Conservation (phyloP, 2,329 filamentous ascomycete species). For the Rutstroemia sp. region DNA sequence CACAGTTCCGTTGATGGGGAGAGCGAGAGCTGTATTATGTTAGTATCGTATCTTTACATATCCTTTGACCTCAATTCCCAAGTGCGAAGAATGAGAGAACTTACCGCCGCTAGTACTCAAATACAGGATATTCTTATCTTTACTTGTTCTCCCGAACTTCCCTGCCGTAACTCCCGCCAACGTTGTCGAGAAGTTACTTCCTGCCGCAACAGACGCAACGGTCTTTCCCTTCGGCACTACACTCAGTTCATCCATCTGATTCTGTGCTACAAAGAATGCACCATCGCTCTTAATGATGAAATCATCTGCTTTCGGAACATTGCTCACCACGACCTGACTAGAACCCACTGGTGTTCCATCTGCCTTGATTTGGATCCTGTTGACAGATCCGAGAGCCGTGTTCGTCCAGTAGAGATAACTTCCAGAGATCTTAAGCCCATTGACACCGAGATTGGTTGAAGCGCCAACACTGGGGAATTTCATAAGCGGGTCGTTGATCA, state of each 20-base stretch:
- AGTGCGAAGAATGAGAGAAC: neutral
- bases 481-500: conserved; percentile 23
- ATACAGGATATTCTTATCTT: conserved; percentile 12
- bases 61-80: neutral
- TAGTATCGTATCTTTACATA: neutral
- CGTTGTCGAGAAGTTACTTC: conserved; percentile 7
- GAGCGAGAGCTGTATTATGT: neutral
- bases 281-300: conserved; percentile 14
- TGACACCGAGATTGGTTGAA: conserved; percentile 16
- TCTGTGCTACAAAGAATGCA: conserved; percentile 10
- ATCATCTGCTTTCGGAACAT: conserved; percentile 12
- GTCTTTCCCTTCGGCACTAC: neutral
- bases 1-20: conserved; percentile 1
- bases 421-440: conserved; percentile 25
- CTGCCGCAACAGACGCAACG: conserved; percentile 8
- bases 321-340: conserved; percentile 7
- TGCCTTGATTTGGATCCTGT: conserved; percentile 15
- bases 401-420: conserved; percentile 26
- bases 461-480: conserved; percentile 4
- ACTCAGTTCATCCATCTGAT: conserved; percentile 11
- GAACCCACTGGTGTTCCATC: conserved; percentile 12
- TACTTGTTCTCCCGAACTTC: conserved; percentile 12
- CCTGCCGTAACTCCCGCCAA: conserved; percentile 15
- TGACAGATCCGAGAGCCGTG: conserved; percentile 17
- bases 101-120: conserved; percentile 17